These are phyloP conservation scores for Mycena citricolor DNA, from an alignment of 1,284 basidiomycete species.

Conservation along the genomic window DNA sequence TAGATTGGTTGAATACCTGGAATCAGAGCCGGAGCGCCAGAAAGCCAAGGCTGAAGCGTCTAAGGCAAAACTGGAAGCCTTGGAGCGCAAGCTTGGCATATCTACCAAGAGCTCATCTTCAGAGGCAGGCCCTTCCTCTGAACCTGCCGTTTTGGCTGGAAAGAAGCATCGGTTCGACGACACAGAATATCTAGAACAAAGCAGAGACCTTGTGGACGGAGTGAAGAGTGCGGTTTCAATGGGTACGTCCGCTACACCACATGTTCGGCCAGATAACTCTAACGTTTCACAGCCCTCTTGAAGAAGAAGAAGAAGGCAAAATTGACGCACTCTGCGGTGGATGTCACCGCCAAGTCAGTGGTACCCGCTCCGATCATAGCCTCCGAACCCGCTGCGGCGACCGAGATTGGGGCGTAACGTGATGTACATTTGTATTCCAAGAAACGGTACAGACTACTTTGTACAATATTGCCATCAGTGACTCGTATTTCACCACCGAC, in stretches of 20 bases:
- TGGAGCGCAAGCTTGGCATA: slow-evolving; percentile 82
- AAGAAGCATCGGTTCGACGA: slow-evolving; percentile 92
- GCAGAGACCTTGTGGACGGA: slow-evolving; percentile 86
- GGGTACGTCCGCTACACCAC: slow-evolving; percentile 45
- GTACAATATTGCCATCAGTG: neutral
- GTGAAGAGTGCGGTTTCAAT: slow-evolving; percentile 89
- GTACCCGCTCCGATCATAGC: slow-evolving; percentile 15
- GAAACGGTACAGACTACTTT: neutral
- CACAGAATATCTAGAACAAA: slow-evolving; percentile 90
- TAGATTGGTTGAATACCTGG: slow-evolving; percentile 89
- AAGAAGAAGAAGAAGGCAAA: slow-evolving; percentile 90
- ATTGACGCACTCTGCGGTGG: slow-evolving; percentile 35
- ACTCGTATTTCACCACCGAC: too few relatives aligned
- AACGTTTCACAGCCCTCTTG: slow-evolving; percentile 50
- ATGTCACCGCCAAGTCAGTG: slow-evolving; percentile 13
- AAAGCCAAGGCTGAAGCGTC: slow-evolving; percentile 80
- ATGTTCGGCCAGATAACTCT: neutral
- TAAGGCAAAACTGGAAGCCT: slow-evolving; percentile 81
- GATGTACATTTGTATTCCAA: neutral
- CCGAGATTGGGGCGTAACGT: slow-evolving; percentile 12
- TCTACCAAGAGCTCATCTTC: slow-evolving; percentile 33
- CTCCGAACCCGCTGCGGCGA: slow-evolving; percentile 12
- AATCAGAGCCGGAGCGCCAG: slow-evolving; percentile 80
- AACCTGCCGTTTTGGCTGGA: slow-evolving; percentile 57
- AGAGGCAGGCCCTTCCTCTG: slow-evolving; percentile 30